Base-by-base conservation (phyloP, 2,329 filamentous ascomycete species). In the Cladophialophora exuberans region DNA sequence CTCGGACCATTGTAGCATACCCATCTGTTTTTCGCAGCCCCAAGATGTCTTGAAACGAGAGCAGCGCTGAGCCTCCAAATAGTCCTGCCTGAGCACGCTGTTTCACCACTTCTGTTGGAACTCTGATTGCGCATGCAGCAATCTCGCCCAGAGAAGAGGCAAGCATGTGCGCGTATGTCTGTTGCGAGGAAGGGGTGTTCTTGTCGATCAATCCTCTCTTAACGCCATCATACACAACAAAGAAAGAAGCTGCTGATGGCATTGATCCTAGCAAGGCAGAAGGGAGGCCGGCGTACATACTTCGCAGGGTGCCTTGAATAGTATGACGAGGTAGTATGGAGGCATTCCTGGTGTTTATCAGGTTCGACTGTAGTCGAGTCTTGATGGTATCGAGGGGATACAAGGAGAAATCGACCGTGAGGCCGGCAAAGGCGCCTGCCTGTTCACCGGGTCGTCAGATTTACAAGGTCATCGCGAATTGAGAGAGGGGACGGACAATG, bases 361-460 rank as follows among this genome's bases (percentile, higher is more conserved):
- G 71, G 43, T 83, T 83, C 61, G 91, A 90, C 77, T 99, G 94
- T 5, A 99, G 89, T 13, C 94, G 91, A 38, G 95, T 99, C 77
- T 99, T 99, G 70, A 99, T 86, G 0, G 94, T 99, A 82, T 99
- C 95, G 79, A 99, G 90, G 0, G 94, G 94, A 79, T 89, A 99
- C 69, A 99, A 89, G 52, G 91, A 91, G 67, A 96, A 86, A 82
- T 99, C 94, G 73, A 97, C 94, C 11, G 92, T 96, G 43, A 94
- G 94, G 69, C 94, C 94, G 64, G 94, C 94, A 63, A 97, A 78
- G 68, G 86, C 94, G 72, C 94, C 94, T 64, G 94, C 90, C 79
- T 87, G 66, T 45, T 42, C 13, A 48, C 25, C 35, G 18, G 11
- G 18, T 42, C 25, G 57, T 54, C 38, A 55, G 50, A 56, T 46